phyloP scores from a whole-genome alignment of 164 flowering plant species.

The Umbilicus rupestris region DNA sequence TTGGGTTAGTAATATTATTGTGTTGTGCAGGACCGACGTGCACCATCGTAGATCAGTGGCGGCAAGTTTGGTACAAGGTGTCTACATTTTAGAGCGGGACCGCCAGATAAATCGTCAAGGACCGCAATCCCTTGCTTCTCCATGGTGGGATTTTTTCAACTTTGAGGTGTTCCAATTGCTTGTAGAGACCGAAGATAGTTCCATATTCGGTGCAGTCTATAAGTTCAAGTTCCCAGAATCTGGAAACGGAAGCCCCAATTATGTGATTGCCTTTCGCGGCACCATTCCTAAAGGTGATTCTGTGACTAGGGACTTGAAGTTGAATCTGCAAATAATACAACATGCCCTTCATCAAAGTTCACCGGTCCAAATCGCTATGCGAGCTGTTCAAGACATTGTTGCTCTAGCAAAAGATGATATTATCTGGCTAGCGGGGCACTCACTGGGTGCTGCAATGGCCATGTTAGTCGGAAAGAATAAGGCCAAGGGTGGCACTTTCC shows the following conservation, averaged over 20 bases:
- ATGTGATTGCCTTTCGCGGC: conserved; percentile 79
- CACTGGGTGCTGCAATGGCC: conserved; percentile 83
- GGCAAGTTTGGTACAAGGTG: conserved; percentile 77
- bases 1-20: not conserved
- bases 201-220: conserved; percentile 73
- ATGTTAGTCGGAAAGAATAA: conserved; percentile 72
- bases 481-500: conserved; percentile 48
- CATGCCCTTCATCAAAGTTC: conserved; percentile 59
- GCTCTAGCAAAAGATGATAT: conserved; percentile 34
- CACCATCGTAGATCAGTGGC: conserved; percentile 69
- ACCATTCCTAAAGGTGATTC: conserved; percentile 52
- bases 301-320: conserved; percentile 44
- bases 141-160: conserved; percentile 77
- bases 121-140: conserved; percentile 61
- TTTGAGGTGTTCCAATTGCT: conserved; percentile 42
- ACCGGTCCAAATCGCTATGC: conserved; percentile 53
- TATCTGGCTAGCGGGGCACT: conserved; percentile 85
- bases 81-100: conserved; percentile 66
- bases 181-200: conserved; percentile 55
- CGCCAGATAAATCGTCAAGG: conserved; percentile 54
- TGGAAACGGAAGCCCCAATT: conserved; percentile 28
- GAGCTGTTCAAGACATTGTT: conserved; percentile 47
- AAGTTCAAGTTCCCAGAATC: conserved; percentile 27
- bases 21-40: conserved; percentile 42
- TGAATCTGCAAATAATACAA: conserved; percentile 43